A percentile compares a stretch with the other conserved stretches of the same genome.
These are phyloP conservation scores for Geranomyces michiganensis DNA, from an alignment of 192 early-diverging fungal species.

Conservation along the genomic window DNA sequence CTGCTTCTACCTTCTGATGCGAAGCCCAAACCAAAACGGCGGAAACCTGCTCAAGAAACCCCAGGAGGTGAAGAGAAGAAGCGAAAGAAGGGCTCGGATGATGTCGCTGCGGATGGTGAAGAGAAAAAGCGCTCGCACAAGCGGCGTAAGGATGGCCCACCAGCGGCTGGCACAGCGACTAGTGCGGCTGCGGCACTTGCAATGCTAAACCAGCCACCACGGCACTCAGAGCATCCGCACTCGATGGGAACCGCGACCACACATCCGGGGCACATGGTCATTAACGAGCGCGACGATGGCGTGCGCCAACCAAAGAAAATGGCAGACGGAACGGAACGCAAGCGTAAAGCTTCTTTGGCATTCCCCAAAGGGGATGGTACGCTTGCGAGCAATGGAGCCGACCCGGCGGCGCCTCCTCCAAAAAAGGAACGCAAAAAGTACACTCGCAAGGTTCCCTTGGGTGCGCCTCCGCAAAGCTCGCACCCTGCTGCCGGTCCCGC, in stretches of 20 bases:
- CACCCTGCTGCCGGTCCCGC: neutral
- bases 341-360: too few relatives aligned
- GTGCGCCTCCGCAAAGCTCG: neutral
- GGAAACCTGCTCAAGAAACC: too few relatives aligned
- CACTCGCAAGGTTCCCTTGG: neutral
- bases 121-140: conserved; percentile 5
- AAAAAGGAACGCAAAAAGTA: too few relatives aligned
- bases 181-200: neutral
- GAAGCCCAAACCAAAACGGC: too few relatives aligned
- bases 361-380: too few relatives aligned
- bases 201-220: neutral
- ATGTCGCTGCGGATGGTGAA: neutral
- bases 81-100: neutral
- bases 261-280: neutral
- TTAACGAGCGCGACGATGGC: neutral
- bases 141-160: neutral
- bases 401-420: too few relatives aligned
- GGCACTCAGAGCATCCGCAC: neutral
- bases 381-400: too few relatives aligned
- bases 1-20: too few relatives aligned
- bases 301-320: neutral
- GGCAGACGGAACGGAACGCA: neutral
- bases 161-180: neutral
- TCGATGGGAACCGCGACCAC: neutral
- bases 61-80: too few relatives aligned